Evolutionary conservation across 1,139 yeast species (phyloP).

Genomic region (Magnusiomyces ingens): DNA sequence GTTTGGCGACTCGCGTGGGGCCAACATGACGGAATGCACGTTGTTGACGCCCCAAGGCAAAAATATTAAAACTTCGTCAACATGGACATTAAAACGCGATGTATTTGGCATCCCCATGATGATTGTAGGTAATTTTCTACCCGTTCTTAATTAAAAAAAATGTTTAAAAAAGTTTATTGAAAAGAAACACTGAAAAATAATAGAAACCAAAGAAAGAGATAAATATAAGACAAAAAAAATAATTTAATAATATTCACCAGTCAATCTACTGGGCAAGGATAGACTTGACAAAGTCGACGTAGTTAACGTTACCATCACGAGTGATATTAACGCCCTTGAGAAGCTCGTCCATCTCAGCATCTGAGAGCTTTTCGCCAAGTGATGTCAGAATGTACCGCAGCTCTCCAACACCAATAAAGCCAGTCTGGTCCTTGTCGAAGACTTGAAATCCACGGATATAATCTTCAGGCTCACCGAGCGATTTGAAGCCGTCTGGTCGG

Average conservation of each 20-base stretch:
- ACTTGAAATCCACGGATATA: slow-evolving; percentile 97
- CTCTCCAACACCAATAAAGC: slow-evolving; percentile 93
- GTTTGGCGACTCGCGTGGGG: slow-evolving; percentile 85
- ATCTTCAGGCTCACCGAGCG: slow-evolving; percentile 92
- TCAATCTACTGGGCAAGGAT: slow-evolving; percentile 68
- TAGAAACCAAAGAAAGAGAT: neutral
- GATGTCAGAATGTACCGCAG: slow-evolving; percentile 93
- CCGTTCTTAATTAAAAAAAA: slow-evolving; percentile 16
- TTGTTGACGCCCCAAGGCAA: slow-evolving; percentile 50
- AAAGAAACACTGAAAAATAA: neutral
- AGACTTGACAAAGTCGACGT: slow-evolving; percentile 85
- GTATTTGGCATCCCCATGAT: slow-evolving; percentile 93
- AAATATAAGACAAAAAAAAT: neutral
- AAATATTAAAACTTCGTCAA: slow-evolving; percentile 62
- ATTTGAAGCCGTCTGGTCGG: slow-evolving; percentile 86
- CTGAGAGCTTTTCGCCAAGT: slow-evolving; percentile 91
- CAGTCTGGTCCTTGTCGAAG: slow-evolving; percentile 96
- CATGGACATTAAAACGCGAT: slow-evolving; percentile 88
- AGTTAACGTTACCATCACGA: slow-evolving; percentile 94
- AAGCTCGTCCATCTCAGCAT: slow-evolving; percentile 96
- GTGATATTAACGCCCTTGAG: slow-evolving; percentile 90
- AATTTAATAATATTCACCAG: neutral
- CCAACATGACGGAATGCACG: slow-evolving; percentile 79
- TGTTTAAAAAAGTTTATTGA: neutral
- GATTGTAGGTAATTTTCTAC: slow-evolving; percentile 67